Evolutionary conservation across 331 rosid species (phyloP).

Genomic region (Spiraea crenata): DNA sequence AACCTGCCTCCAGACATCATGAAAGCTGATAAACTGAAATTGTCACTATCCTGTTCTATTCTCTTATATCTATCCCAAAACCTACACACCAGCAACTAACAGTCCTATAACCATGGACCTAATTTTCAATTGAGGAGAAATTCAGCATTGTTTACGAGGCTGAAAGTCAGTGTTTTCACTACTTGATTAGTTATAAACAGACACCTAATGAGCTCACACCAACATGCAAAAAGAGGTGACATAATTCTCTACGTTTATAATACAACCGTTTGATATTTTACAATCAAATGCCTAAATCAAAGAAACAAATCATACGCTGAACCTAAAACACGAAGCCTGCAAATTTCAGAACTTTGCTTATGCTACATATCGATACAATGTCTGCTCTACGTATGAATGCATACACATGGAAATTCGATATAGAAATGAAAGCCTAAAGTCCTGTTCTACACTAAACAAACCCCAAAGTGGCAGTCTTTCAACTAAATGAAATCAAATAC

Average conservation of each 20-base stretch:
- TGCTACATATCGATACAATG: not conserved
- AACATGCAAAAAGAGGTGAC: not conserved
- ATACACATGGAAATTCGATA: not conserved
- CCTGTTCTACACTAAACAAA: not conserved
- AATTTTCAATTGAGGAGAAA: not conserved
- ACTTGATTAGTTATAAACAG: not conserved
- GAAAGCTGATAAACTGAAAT: not conserved
- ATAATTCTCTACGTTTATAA: not conserved
- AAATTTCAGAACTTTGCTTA: not conserved
- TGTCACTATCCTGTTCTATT: not conserved
- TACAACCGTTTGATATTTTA: not conserved
- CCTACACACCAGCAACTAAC: not conserved
- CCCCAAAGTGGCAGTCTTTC: not conserved
- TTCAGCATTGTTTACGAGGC: not conserved
- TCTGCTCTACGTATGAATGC: not conserved
- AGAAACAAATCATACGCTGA: not conserved
- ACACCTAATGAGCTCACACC: not conserved
- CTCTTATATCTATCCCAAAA: not conserved
- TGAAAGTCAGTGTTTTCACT: not conserved
- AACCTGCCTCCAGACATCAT: not conserved
- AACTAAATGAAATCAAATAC: not conserved
- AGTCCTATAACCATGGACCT: not conserved
- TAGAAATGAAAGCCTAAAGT: not conserved
- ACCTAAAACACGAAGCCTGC: conserved; percentile 9
- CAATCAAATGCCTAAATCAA: not conserved